Evolutionary conservation across 2,329 filamentous ascomycete genomes (phyloP).

Genomic region (Cordyceps javanica): DNA sequence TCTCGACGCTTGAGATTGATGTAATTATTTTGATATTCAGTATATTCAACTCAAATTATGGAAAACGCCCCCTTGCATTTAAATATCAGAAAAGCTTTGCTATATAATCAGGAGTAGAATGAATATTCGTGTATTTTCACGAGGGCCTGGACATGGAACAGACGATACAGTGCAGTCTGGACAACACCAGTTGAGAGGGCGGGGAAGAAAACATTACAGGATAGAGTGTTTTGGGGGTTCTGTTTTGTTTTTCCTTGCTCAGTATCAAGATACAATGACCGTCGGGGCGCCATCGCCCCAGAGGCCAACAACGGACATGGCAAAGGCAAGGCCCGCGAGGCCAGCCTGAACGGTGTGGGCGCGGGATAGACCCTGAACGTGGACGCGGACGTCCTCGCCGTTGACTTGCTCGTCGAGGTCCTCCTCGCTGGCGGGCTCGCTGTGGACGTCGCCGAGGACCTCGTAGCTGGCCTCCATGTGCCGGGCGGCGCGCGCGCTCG

Average conservation of each 20-base stretch:
- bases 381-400: slow-evolving; percentile 54
- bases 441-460: slow-evolving; percentile 51
- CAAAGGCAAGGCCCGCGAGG: slow-evolving; percentile 50
- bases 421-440: slow-evolving; percentile 44
- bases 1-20: not conserved
- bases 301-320: slow-evolving; percentile 57
- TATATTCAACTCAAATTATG: not conserved
- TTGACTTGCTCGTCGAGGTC: slow-evolving; percentile 46
- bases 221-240: too few species aligned
- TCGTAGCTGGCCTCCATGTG: slow-evolving; percentile 69
- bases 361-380: slow-evolving; percentile 49
- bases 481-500: slow-evolving; percentile 21
- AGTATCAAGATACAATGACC: slow-evolving; percentile 25
- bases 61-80: not conserved
- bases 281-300: slow-evolving; percentile 54
- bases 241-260: not conserved
- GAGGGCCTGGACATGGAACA: not conserved
- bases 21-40: not conserved
- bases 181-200: not conserved
- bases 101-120: slow-evolving; percentile 6
- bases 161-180: not conserved
- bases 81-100: not conserved
- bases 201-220: not conserved
- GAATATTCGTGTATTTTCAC: not conserved
- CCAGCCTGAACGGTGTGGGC: slow-evolving; percentile 49